A percentile compares a stretch with the other conserved stretches of the same genome.
These are phyloP conservation scores for Pyrenula aspistea DNA, from an alignment of 495 filamentous ascomycete genomes.

Conservation along the genomic window DNA sequence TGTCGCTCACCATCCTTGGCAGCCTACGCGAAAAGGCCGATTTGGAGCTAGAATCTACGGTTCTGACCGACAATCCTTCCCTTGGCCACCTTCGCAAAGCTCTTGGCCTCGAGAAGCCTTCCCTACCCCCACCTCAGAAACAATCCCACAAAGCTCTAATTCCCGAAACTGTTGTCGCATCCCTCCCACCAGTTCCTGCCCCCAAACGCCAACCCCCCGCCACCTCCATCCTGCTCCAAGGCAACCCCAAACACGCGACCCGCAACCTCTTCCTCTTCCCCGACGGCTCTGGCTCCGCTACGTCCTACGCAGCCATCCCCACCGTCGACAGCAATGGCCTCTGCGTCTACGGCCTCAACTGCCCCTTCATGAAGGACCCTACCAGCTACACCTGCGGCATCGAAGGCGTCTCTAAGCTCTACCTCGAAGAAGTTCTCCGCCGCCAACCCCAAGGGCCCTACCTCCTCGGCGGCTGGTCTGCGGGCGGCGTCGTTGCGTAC, in stretches of 20 bases:
- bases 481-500: conserved; percentile 80
- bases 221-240: conserved; percentile 39
- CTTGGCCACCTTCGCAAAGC: conserved; percentile 33
- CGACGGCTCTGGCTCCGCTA: conserved; percentile 39
- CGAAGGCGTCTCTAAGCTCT: conserved; percentile 43
- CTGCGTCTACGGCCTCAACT: conserved; percentile 51
- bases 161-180: not conserved
- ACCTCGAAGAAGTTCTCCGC: conserved; percentile 54
- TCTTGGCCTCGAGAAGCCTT: conserved; percentile 22
- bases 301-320: conserved; percentile 49
- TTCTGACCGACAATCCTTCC: conserved; percentile 23
- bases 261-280: conserved; percentile 37
- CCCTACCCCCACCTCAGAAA: not conserved
- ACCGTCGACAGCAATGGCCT: conserved; percentile 38
- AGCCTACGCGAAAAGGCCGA: conserved; percentile 41
- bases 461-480: conserved; percentile 65
- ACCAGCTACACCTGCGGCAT: conserved; percentile 42
- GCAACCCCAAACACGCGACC: conserved; percentile 28
- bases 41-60: not conserved
- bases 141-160: not conserved
- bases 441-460: conserved; percentile 65
- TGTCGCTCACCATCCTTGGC: conserved; percentile 36
- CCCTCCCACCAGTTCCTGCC: not conserved
- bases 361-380: conserved; percentile 53
- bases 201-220: conserved; percentile 18